Evolutionary conservation across 2,329 filamentous ascomycete genomes (phyloP).

Genomic region (Pseudocercospora eumusae): DNA sequence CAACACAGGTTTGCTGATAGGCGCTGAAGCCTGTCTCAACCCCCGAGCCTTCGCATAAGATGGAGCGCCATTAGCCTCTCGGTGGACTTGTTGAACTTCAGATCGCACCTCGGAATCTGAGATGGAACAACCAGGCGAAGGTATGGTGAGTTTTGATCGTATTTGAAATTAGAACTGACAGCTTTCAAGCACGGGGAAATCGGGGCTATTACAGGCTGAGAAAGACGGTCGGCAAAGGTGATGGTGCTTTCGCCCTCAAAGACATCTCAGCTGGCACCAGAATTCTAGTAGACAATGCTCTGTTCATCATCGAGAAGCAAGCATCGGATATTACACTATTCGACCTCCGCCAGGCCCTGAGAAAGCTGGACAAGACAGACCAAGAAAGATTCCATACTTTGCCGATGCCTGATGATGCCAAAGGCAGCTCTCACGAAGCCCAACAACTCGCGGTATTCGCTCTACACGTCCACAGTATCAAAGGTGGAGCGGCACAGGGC

Average conservation of each 20-base stretch:
- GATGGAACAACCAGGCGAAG: not conserved
- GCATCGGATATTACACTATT: not conserved
- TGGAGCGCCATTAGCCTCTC: no score
- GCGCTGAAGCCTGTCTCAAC: no score
- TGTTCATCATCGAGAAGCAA: not conserved
- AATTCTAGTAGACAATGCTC: conserved; percentile 13
- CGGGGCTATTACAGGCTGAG: not conserved
- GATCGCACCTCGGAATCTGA: not conserved
- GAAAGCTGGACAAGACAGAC: not conserved
- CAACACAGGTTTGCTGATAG: no score
- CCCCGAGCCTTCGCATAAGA: no score
- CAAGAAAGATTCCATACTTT: not conserved
- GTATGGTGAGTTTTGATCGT: not conserved
- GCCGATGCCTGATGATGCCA: not conserved
- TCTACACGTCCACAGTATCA: not conserved
- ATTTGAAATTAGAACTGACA: not conserved
- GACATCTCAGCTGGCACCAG: conserved; percentile 11
- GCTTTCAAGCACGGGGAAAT: not conserved
- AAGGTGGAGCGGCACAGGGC: not conserved
- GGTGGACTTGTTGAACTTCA: no score
- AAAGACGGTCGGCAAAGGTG: not conserved
- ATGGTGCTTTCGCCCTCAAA: conserved; percentile 14
- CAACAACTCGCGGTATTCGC: not conserved
- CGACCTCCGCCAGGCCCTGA: not conserved
- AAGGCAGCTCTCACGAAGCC: not conserved